Evolutionary conservation across 306 rosid species (phyloP), one percentile per base, ranked within the genome.

Genomic region (Herpetospermum pedunculosum): DNA sequence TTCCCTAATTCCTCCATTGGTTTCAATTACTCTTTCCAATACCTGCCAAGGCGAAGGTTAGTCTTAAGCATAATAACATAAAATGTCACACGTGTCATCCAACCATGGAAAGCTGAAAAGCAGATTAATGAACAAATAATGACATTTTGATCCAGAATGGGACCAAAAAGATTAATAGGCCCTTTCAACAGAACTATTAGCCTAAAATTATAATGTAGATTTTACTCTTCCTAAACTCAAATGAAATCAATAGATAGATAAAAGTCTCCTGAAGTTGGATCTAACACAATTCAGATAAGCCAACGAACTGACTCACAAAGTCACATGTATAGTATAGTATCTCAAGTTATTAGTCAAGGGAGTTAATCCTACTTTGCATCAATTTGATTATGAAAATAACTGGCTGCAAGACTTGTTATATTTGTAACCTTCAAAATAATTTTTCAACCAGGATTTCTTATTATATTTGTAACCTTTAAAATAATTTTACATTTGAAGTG

Each of bases 11-110:
- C 82, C 91, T 72, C 89, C 91, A 60, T 78, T 88, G 19, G 72
- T 88, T 72, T 79, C 83, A 67, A 83, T 77, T 26, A 94, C 82
- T 83, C 92, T 89, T 75, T 86, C 89, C 80, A 94, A 78, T 81
- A 89, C 96, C 99, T 94, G 91, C 72, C 35, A 72, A 79, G 72
- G 25, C 74, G 55, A 29, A 77, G 55, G 41, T 18, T 14, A 60
- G 47, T 40, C 65, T 12, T n/a, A 30, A 81, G 55, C 43, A 70
- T 71, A 15, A 70, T 43, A 38, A 19, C 19, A 30, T 81, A 37
- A 57, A 69, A 59, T 72, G 25, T 54, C 44, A 54, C 38, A 70
- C 32, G 6, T 8, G 53, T 52, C 67, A 63, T 37, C 25, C 44
- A 41, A 37, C 72, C 50, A 65, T 21, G 18, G 21, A n/a, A 15